Percentiles rank a stretch among this genome's conserved stretches.
Evolutionary conservation across 2,329 filamentous ascomycete species (phyloP).

Genomic region (Pseudocercospora eumusae): DNA sequence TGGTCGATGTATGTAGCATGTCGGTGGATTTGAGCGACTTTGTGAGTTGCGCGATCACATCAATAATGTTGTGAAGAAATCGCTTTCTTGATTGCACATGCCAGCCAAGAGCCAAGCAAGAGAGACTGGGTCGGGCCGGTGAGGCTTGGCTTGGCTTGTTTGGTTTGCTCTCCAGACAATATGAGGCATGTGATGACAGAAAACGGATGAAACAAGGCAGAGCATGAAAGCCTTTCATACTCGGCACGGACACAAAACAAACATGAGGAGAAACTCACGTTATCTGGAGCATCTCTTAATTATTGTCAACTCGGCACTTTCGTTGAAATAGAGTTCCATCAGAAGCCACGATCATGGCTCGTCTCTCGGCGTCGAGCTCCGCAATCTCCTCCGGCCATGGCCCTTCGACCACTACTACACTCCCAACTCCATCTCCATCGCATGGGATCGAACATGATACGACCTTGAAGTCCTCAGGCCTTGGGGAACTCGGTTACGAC

Average conservation of each 20-base stretch:
- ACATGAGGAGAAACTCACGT: not conserved
- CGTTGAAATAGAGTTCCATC: not conserved
- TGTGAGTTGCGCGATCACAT: not conserved
- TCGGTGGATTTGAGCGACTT: not conserved
- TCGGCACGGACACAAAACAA: not conserved
- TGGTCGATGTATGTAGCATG: constrained; percentile 9
- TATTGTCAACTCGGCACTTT: not conserved
- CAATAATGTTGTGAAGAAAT: not conserved
- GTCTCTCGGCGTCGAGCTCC: constrained; percentile 31
- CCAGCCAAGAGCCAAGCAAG: not conserved
- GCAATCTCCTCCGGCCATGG: constrained; percentile 17
- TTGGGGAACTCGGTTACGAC: constrained; percentile 9
- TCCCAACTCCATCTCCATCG: not conserved
- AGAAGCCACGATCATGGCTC: constrained; percentile 28
- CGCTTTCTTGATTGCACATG: not conserved
- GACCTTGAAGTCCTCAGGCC: not conserved
- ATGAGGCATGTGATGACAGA: constrained; percentile 11
- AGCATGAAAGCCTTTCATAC: constrained; percentile 15
- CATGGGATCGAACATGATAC: not conserved
- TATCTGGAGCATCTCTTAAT: not conserved
- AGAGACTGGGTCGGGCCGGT: not conserved
- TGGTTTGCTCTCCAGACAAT: not conserved
- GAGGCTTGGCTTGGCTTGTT: not conserved
- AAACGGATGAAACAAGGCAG: constrained; percentile 14
- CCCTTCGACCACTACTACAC: constrained; percentile 8